phyloP scores from a whole-genome alignment of 176 grass and related monocot genomes.

The Musa itinerans region DNA sequence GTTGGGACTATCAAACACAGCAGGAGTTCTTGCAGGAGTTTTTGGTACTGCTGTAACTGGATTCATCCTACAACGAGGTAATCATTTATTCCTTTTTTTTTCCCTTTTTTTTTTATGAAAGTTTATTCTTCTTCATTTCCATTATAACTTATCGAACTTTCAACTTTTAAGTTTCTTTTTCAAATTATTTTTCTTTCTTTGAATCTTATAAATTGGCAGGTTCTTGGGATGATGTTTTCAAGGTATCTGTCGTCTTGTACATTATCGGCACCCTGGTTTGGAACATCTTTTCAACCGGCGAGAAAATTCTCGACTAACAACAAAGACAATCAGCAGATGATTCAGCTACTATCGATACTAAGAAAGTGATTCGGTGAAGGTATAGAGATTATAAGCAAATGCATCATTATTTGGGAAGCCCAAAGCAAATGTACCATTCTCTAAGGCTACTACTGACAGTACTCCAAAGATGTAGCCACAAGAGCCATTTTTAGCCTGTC shows the following conservation, averaged over 20 bases:
- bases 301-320: conserved; percentile 72
- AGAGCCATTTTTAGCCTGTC: background rate
- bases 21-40: conserved; percentile 91
- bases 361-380: background rate
- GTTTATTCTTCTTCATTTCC: background rate
- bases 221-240: conserved; percentile 92
- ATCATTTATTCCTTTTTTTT: background rate
- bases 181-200: background rate
- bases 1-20: conserved; percentile 85
- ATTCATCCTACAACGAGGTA: conserved; percentile 80
- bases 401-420: background rate
- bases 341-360: background rate
- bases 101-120: background rate
- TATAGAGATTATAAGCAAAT: background rate
- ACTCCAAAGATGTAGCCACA: background rate
- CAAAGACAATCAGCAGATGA: background rate
- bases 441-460: background rate
- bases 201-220: conserved; percentile 35
- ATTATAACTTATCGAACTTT: background rate
- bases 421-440: background rate
- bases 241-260: conserved; percentile 70
- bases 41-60: conserved; percentile 88
- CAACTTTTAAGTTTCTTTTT: background rate
- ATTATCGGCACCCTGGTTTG: conserved; percentile 80
- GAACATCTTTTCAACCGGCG: conserved; percentile 85